Percentiles rank a stretch among this genome's conserved stretches.
phyloP scores from a whole-genome alignment of 306 rosid genomes.

The Sophora flavescens region DNA sequence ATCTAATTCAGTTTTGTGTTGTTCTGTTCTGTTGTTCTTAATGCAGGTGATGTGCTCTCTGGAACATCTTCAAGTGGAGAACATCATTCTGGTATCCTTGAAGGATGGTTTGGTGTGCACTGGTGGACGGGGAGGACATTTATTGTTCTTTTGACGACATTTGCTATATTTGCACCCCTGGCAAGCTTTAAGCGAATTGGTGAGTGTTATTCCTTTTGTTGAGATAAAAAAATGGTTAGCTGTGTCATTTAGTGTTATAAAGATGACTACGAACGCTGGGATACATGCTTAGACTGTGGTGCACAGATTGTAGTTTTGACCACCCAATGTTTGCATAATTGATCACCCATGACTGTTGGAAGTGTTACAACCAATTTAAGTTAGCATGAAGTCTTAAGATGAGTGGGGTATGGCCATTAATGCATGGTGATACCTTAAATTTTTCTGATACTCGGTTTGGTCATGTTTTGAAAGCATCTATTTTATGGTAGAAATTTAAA shows the following conservation, averaged over 20 bases:
- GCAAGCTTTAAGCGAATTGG: conserved; percentile 90
- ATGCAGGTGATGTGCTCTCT: conserved; percentile 92
- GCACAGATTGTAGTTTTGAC: conserved; percentile 14
- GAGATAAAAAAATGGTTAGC: neutral
- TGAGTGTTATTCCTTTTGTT: conserved; percentile 38
- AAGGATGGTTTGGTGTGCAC: conserved; percentile 91
- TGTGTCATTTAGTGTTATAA: conserved; percentile 15
- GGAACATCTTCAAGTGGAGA: conserved; percentile 84
- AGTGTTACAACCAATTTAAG: conserved; percentile 24
- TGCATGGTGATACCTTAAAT: conserved; percentile 6
- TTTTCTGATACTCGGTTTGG: neutral
- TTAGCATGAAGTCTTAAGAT: conserved; percentile 22
- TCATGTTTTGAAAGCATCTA: conserved; percentile 1
- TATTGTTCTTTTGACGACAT: conserved; percentile 71
- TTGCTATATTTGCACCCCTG: conserved; percentile 77
- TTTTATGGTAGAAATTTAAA: neutral
- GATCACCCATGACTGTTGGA: conserved; percentile 34
- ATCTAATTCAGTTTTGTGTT: conserved; percentile 47
- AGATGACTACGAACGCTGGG: conserved; percentile 12
- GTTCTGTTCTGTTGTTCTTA: conserved; percentile 40
- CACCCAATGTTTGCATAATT: neutral
- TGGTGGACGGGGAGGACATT: conserved; percentile 86
- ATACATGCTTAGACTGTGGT: conserved; percentile 3
- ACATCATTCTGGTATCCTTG: conserved; percentile 85
- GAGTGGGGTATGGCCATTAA: neutral